Evolutionary conservation across 2,329 filamentous ascomycete species (phyloP).

Genomic region (Biscogniauxia mediterranea): DNA sequence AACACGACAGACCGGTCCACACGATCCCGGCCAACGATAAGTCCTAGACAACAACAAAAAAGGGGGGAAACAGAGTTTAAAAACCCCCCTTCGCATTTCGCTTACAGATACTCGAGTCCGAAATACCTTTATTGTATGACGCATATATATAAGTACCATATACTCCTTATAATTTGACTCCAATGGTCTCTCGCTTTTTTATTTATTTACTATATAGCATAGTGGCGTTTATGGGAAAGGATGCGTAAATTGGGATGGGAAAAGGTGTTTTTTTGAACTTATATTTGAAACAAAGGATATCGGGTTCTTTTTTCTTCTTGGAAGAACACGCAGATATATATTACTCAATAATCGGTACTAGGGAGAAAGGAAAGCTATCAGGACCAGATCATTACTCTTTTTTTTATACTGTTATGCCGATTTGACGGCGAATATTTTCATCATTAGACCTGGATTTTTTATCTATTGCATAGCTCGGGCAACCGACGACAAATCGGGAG

Average conservation of each 20-base stretch:
- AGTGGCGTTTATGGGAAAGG: not conserved
- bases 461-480: conserved; percentile 27
- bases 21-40: conserved; percentile 25
- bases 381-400: conserved; percentile 1
- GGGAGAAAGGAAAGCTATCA: not conserved
- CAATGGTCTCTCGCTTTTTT: not conserved
- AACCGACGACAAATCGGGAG: conserved; percentile 22
- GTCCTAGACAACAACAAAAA: not conserved
- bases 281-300: not conserved
- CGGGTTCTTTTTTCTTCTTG: not conserved
- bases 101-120: not conserved
- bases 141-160: not conserved
- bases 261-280: not conserved
- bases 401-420: not conserved
- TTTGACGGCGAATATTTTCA: conserved; percentile 1
- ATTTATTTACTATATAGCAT: not conserved
- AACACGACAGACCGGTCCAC: conserved; percentile 25
- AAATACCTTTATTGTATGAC: conserved; percentile 2
- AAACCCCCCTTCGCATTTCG: not conserved
- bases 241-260: not conserved
- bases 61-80: not conserved
- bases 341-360: not conserved
- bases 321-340: not conserved
- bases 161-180: not conserved
- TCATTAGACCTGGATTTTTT: conserved; percentile 14